phyloP scores from a whole-genome alignment of 495 filamentous ascomycete genomes.

The Choiromyces venosus region DNA sequence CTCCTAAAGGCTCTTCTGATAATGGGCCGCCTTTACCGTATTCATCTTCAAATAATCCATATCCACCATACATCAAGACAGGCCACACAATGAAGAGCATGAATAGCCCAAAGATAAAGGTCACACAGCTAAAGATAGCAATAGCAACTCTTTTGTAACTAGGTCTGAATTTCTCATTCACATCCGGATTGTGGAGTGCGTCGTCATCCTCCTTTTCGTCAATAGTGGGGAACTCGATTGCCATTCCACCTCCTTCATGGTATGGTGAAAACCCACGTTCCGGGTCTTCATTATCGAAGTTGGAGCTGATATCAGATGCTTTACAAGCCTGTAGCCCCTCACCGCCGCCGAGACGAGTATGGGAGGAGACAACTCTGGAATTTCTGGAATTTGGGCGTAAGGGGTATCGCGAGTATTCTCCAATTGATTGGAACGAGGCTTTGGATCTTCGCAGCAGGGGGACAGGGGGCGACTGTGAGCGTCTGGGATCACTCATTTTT shows the following conservation, averaged over 20 bases:
- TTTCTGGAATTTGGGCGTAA: conserved; percentile 16
- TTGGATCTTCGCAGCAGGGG: conserved; percentile 2
- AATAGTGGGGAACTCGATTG: conserved; percentile 24
- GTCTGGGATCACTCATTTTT: too few species aligned
- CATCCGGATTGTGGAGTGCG: conserved; percentile 67
- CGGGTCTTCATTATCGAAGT: conserved; percentile 22
- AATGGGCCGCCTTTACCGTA: not conserved
- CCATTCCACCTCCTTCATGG: conserved; percentile 12
- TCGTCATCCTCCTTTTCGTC: conserved; percentile 72
- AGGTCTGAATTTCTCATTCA: conserved; percentile 53
- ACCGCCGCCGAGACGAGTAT: not conserved
- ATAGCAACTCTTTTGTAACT: conserved; percentile 60
- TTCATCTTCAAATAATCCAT: not conserved
- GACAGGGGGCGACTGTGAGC: not conserved
- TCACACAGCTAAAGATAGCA: conserved; percentile 59
- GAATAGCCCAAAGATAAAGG: conserved; percentile 59
- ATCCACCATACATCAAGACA: conserved; percentile 52
- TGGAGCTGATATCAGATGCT: not conserved
- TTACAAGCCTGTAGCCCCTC: not conserved
- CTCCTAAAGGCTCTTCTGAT: conserved; percentile 7
- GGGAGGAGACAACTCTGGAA: conserved; percentile 1
- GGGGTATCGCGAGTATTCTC: conserved; percentile 32
- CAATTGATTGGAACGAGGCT: conserved; percentile 22
- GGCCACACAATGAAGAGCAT: conserved; percentile 70
- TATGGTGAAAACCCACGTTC: conserved; percentile 30